Conservation (phyloP, 257 asterid genomes). For the Anisodus acutangulus region DNA sequence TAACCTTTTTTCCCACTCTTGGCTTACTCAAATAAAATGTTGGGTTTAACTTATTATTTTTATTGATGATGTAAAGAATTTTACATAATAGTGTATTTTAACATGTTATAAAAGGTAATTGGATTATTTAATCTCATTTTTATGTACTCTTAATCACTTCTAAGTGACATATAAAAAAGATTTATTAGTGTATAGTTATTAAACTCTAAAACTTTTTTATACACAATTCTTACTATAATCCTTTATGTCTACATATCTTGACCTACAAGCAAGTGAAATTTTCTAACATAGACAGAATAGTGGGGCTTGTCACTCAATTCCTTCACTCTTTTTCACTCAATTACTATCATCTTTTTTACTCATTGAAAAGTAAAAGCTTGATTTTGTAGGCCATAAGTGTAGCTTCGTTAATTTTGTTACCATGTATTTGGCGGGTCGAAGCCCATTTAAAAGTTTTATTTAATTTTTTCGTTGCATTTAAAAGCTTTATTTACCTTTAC, state of each 20-base stretch:
- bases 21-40: background rate
- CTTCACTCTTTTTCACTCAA: slow-evolving; percentile 54
- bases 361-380: slow-evolving; percentile 55
- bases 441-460: slow-evolving; percentile 19
- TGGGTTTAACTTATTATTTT: too few species aligned
- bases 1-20: background rate
- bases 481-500: slow-evolving; percentile 13
- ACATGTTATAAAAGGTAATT: background rate
- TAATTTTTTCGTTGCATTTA: background rate
- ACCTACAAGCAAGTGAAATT: slow-evolving; percentile 58
- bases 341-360: slow-evolving; percentile 42
- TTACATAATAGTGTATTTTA: too few species aligned
- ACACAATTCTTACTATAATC: background rate
- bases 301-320: slow-evolving; percentile 37
- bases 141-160: too few species aligned
- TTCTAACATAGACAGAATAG: slow-evolving; percentile 29
- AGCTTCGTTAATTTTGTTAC: slow-evolving; percentile 36
- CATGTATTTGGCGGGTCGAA: slow-evolving; percentile 52
- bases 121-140: slow-evolving; percentile 38
- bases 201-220: background rate
- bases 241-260: slow-evolving; percentile 49
- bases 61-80: too few species aligned
- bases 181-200: too few species aligned
- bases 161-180: too few species aligned
- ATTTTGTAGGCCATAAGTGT: slow-evolving; percentile 56